These are phyloP conservation scores for Sordariomycetes sp. DNA, from an alignment of 2,329 filamentous ascomycete genomes.

Conservation along the genomic window DNA sequence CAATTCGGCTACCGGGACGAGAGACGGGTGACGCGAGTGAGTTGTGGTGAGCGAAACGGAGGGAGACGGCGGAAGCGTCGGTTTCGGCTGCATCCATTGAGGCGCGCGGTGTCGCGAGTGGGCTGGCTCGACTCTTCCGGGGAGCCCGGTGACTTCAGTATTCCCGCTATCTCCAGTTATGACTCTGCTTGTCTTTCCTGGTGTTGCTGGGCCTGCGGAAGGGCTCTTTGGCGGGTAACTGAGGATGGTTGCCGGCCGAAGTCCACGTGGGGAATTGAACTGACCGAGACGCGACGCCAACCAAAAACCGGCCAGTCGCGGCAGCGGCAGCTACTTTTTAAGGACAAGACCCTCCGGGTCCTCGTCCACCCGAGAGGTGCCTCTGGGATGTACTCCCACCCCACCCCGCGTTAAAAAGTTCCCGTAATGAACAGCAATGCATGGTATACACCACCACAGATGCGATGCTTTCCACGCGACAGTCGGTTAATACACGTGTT, in stretches of 20 bases:
- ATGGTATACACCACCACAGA: background rate
- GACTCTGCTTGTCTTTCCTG: background rate
- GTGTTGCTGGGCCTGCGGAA: background rate
- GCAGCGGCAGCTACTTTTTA: background rate
- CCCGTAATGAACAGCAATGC: background rate
- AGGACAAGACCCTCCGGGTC: background rate
- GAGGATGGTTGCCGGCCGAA: background rate
- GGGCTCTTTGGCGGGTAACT: background rate
- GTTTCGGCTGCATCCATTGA: background rate
- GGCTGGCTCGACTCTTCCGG: background rate
- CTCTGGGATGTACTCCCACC: no score
- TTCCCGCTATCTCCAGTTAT: background rate
- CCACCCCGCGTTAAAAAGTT: background rate
- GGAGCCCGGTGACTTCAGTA: background rate
- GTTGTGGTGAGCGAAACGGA: background rate
- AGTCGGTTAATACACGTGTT: no score
- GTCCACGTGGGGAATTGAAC: background rate
- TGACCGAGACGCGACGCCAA: background rate
- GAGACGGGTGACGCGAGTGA: background rate
- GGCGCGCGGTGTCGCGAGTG: background rate
- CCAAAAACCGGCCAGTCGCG: background rate
- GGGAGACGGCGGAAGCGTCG: background rate
- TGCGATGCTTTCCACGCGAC: no score
- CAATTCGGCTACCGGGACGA: background rate
- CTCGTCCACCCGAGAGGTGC: background rate